Evolutionary conservation across 176 grass and related monocot genomes (phyloP).

Genomic region (Carex kokanica): DNA sequence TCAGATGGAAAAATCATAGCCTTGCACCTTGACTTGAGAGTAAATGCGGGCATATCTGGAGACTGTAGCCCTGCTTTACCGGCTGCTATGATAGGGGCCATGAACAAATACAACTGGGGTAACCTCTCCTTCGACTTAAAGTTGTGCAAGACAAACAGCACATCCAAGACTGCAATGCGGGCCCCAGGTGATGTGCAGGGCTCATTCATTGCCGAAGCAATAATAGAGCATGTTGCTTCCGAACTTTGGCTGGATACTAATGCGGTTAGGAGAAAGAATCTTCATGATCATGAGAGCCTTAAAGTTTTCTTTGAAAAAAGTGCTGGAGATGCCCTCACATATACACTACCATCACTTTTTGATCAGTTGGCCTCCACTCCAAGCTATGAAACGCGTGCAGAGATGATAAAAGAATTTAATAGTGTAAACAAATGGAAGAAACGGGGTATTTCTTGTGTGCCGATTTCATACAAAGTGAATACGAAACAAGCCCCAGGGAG

Average conservation of each 20-base stretch:
- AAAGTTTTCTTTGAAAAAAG: constrained; percentile 32
- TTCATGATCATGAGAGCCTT: constrained; percentile 63
- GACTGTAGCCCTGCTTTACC: constrained; percentile 41
- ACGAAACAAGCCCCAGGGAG: constrained; percentile 48
- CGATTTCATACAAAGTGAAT: constrained; percentile 40
- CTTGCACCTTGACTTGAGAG: constrained; percentile 47
- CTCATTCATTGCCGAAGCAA: constrained; percentile 80
- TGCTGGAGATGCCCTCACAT: constrained; percentile 45
- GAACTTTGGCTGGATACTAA: constrained; percentile 47
- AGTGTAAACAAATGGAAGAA: constrained; percentile 64
- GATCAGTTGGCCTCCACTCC: constrained; percentile 60
- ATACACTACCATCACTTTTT: constrained; percentile 61
- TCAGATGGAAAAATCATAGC: constrained; percentile 64
- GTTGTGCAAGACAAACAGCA: constrained; percentile 71
- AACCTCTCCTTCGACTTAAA: constrained; percentile 57
- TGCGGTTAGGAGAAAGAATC: constrained; percentile 59
- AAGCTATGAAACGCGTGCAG: constrained; percentile 36
- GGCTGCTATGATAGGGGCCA: background rate
- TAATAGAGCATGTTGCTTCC: constrained; percentile 75
- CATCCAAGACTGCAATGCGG: constrained; percentile 60
- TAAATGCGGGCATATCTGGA: constrained; percentile 56
- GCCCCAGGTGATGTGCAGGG: constrained; percentile 71
- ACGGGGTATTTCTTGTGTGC: constrained; percentile 80
- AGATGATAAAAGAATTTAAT: constrained; percentile 46
- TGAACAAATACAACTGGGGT: constrained; percentile 90